These are phyloP conservation scores for Tolypocladium amazonense DNA, from an alignment of 2,329 filamentous ascomycete genomes.

Conservation along the genomic window DNA sequence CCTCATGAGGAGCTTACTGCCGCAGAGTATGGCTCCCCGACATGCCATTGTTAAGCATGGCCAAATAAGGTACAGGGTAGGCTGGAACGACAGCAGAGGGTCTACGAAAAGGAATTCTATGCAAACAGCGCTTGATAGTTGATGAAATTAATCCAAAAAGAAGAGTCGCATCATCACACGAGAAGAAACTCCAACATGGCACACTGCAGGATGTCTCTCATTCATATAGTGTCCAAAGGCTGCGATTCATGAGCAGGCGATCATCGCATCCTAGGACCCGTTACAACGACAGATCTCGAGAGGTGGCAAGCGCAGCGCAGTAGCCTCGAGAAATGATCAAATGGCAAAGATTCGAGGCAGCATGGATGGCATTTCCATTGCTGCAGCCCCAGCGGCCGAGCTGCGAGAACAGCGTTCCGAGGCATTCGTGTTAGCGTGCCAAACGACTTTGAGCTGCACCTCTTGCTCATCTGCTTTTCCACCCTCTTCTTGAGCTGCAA, in stretches of 20 bases:
- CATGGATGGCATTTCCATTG: background rate
- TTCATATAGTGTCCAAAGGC: no score
- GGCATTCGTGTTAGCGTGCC: background rate
- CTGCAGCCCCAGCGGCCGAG: background rate
- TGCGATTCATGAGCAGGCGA: background rate
- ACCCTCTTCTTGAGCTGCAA: background rate
- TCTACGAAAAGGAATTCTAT: no score
- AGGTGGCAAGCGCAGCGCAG: background rate
- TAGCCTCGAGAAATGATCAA: no score
- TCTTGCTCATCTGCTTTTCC: background rate
- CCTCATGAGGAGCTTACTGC: no score
- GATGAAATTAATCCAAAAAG: background rate
- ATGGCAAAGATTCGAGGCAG: background rate
- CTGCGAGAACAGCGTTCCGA: background rate
- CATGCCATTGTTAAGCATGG: no score
- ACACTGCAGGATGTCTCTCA: background rate
- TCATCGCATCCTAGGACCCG: background rate
- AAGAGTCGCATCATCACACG: background rate
- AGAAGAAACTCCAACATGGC: background rate
- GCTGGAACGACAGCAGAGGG: background rate
- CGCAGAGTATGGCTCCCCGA: no score
- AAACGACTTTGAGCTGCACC: background rate
- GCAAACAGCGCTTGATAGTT: background rate
- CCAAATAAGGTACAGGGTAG: background rate
- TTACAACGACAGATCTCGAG: background rate